phyloP scores from a whole-genome alignment of 2,329 filamentous ascomycete genomes.

The Claviceps capensis region DNA sequence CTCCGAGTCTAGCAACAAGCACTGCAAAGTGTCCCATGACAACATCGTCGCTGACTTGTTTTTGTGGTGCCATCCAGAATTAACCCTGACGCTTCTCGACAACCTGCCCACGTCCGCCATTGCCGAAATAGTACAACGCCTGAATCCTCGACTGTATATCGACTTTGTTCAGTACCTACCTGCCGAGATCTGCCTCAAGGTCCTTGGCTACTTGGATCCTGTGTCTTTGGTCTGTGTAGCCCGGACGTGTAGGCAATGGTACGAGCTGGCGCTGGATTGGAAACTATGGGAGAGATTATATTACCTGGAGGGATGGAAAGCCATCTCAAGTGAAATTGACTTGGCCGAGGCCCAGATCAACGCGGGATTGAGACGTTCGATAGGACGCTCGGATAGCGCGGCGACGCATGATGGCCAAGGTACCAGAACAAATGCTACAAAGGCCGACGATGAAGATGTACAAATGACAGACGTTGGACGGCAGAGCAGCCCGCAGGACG shows the following conservation, averaged over 20 bases:
- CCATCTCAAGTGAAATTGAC: conserved; percentile 50
- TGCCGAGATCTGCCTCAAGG: conserved; percentile 78
- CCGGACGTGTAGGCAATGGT: conserved; percentile 69
- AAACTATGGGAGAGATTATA: conserved; percentile 80
- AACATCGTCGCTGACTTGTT: conserved; percentile 8
- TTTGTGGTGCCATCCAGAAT: conserved; percentile 37
- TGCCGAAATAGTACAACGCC: conserved; percentile 62
- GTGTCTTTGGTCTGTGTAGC: conserved; percentile 68
- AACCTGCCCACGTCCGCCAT: conserved; percentile 70
- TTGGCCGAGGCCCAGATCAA: conserved; percentile 50
- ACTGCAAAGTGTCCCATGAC: not conserved
- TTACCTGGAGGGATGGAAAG: conserved; percentile 72
- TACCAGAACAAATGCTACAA: conserved; percentile 39
- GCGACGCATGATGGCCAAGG: conserved; percentile 36
- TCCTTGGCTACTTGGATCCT: conserved; percentile 76
- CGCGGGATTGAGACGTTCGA: conserved; percentile 23
- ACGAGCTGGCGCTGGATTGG: conserved; percentile 65
- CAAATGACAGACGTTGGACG: conserved; percentile 29
- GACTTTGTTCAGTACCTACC: conserved; percentile 81
- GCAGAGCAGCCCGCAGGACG: conserved; percentile 12
- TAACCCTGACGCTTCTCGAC: conserved; percentile 65
- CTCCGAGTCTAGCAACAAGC: not conserved
- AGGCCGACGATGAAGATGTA: conserved; percentile 33
- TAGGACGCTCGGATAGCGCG: conserved; percentile 28
- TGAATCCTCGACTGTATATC: conserved; percentile 78